These are phyloP conservation scores for Teratosphaeriaceae sp. DNA, from an alignment of 2,329 filamentous ascomycete species.

Conservation along the genomic window DNA sequence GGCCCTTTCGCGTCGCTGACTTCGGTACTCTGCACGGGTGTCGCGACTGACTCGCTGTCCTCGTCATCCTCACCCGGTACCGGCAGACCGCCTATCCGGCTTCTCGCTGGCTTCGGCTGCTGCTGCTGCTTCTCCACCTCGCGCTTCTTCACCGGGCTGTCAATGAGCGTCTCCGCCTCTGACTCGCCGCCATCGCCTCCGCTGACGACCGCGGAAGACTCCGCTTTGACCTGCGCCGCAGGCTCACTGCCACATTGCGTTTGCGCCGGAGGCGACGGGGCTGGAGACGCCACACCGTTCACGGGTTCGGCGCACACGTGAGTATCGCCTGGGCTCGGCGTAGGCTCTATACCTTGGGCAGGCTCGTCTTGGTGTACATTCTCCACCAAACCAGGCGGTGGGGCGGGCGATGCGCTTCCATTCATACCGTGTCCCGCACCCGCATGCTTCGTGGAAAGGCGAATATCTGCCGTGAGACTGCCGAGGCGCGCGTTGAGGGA, in stretches of 20 bases:
- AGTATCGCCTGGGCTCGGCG: too few species aligned
- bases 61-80: conserved; percentile 26
- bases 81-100: conserved; percentile 26
- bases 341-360: too few species aligned
- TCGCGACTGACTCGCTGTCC: conserved; percentile 24
- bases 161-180: conserved; percentile 45
- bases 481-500: too few species aligned
- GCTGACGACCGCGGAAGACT: too few species aligned
- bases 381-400: not conserved
- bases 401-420: conserved; percentile 16
- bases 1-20: conserved; percentile 16
- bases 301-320: too few species aligned
- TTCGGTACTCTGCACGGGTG: conserved; percentile 23
- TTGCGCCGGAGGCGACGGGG: not conserved
- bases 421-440: conserved; percentile 18
- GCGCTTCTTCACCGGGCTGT: conserved; percentile 36
- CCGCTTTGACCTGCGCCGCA: too few species aligned
- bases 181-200: conserved; percentile 32
- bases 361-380: too few species aligned
- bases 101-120: conserved; percentile 17
- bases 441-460: conserved; percentile 5
- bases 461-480: too few species aligned
- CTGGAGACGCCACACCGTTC: not conserved
- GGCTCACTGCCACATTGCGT: too few species aligned
- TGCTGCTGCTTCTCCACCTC: conserved; percentile 29